phyloP scores from a whole-genome alignment of 2,329 filamentous ascomycete species.

The Colletotrichum aenigma region DNA sequence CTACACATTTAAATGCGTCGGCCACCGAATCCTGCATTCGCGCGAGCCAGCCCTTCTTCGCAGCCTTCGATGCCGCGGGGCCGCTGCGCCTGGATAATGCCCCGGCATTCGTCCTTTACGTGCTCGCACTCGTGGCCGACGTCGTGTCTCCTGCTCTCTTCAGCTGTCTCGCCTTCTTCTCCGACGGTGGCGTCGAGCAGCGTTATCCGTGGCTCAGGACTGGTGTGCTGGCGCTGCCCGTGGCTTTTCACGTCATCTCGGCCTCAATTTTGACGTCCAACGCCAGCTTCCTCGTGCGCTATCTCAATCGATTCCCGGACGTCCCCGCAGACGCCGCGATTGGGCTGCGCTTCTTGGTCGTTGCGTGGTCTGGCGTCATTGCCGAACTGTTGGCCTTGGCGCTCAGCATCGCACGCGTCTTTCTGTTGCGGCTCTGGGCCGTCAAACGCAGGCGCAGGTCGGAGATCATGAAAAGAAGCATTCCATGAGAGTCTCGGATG shows the following conservation, averaged over 20 bases:
- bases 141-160: neutral
- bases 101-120: neutral
- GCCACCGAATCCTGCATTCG: slow-evolving; percentile 8
- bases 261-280: neutral
- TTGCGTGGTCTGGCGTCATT: neutral
- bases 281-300: neutral
- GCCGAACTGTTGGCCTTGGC: neutral
- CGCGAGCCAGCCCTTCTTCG: neutral
- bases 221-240: neutral
- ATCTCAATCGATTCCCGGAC: neutral
- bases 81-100: neutral
- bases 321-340: neutral
- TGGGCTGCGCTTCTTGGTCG: neutral
- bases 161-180: neutral
- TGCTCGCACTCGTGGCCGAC: neutral
- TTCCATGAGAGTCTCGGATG: neutral
- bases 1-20: neutral
- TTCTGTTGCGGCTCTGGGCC: neutral
- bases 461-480: neutral
- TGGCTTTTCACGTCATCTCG: neutral
- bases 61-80: neutral
- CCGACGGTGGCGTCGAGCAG: neutral
- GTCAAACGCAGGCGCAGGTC: neutral
- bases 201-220: neutral
- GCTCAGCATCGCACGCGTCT: neutral